These are phyloP conservation scores for Trypanosoma theileri DNA, from an alignment of 208 protist species.

Conservation along the genomic window DNA sequence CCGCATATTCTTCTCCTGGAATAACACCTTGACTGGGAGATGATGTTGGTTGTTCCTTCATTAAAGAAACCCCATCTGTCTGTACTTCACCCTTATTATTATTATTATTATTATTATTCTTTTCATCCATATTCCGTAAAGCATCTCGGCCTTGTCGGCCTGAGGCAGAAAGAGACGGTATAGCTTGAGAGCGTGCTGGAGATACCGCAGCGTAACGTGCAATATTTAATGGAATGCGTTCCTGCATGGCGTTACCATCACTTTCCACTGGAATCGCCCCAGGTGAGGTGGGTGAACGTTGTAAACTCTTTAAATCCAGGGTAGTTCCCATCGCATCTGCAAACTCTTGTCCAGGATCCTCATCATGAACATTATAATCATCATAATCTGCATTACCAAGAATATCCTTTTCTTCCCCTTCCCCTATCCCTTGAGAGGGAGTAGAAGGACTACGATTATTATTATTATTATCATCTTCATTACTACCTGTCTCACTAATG, in stretches of 20 bases:
- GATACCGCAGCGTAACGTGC: conserved; percentile 2
- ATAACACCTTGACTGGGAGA: too few species aligned
- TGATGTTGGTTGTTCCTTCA: too few species aligned
- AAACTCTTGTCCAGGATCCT: conserved; percentile 33
- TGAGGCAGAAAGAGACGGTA: background rate
- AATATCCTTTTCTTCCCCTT: background rate
- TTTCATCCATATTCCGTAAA: too few species aligned
- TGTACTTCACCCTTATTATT: too few species aligned
- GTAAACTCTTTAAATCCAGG: conserved; percentile 42
- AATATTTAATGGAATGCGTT: conserved; percentile 13
- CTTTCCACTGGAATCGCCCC: background rate
- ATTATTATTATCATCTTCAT: too few species aligned
- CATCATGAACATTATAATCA: background rate
- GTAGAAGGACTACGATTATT: background rate
- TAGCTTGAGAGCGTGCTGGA: background rate
- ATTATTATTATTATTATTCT: too few species aligned
- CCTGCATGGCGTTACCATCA: background rate
- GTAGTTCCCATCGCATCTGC: conserved; percentile 45
- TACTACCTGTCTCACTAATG: background rate
- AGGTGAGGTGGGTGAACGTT: background rate
- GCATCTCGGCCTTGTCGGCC: background rate
- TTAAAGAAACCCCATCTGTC: too few species aligned
- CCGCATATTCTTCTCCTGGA: too few species aligned
- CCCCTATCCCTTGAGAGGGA: background rate
- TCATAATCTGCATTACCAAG: background rate